Conservation (phyloP, 306 rosid genomes). For the Glycine latifolia region DNA sequence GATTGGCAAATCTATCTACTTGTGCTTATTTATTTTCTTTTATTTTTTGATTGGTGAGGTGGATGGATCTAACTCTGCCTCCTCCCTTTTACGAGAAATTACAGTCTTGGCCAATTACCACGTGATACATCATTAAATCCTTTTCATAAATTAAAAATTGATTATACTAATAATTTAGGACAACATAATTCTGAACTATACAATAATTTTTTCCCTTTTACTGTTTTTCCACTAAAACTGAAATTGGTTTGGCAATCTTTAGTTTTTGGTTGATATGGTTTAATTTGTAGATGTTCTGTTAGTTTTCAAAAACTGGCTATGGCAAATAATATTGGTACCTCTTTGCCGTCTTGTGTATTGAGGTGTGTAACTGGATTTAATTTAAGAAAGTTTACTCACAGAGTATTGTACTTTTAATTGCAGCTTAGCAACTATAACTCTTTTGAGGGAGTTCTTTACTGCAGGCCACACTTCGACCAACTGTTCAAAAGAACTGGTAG, state of each 20-base stretch:
- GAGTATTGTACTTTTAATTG: constrained; percentile 4
- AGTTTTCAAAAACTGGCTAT: background rate
- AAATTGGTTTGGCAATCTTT: constrained; percentile 20
- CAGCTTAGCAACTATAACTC: constrained; percentile 97
- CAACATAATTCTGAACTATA: too few relatives aligned
- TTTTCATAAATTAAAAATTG: too few relatives aligned
- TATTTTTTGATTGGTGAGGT: background rate
- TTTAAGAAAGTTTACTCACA: background rate
- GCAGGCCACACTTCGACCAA: constrained; percentile 91
- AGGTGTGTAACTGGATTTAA: background rate
- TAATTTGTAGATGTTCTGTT: background rate
- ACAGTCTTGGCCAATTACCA: too few relatives aligned
- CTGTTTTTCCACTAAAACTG: background rate
- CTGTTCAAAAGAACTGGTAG: constrained; percentile 90
- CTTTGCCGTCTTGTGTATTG: constrained; percentile 4
- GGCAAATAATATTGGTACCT: constrained; percentile 7
- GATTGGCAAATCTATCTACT: background rate
- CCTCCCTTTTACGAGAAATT: background rate
- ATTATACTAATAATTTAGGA: too few relatives aligned
- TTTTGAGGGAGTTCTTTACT: constrained; percentile 89
- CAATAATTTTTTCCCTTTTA: too few relatives aligned
- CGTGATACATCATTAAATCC: too few relatives aligned
- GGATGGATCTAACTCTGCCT: constrained; percentile 41
- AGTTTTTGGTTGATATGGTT: background rate
- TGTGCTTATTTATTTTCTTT: background rate